Conservation (phyloP, 345 rosid species). For the Cardiospermum halicacabum region DNA sequence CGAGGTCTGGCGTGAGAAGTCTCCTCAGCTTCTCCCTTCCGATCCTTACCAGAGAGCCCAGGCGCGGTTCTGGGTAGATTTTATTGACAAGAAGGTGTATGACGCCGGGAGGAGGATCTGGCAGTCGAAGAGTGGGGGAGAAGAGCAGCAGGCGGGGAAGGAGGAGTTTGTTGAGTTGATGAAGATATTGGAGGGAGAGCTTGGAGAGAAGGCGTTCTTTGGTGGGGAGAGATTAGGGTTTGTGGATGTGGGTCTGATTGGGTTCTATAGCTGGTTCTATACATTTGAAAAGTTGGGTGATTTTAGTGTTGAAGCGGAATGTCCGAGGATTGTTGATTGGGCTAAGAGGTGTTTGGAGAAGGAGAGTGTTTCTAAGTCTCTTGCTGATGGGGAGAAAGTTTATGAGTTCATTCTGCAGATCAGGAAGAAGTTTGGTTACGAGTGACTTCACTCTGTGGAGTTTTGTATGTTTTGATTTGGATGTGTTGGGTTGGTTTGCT, state of each 20-base stretch:
- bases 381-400: slow-evolving; percentile 23
- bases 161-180: slow-evolving; percentile 23
- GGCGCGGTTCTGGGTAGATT: slow-evolving; percentile 32
- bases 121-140: slow-evolving; percentile 17
- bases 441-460: too few relatives aligned
- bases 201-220: slow-evolving; percentile 31
- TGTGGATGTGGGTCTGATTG: slow-evolving; percentile 22
- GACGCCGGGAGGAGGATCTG: slow-evolving; percentile 7
- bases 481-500: too few relatives aligned
- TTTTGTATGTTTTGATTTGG: too few relatives aligned
- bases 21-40: slow-evolving; percentile 24
- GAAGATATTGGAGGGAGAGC: slow-evolving; percentile 24
- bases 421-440: slow-evolving; percentile 23
- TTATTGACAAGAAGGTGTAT: slow-evolving; percentile 29
- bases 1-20: slow-evolving; percentile 11
- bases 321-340: slow-evolving; percentile 36
- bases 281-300: slow-evolving; percentile 25
- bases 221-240: slow-evolving; percentile 28
- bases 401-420: slow-evolving; percentile 6
- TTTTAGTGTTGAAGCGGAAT: slow-evolving; percentile 26
- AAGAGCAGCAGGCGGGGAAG: slow-evolving; percentile 23
- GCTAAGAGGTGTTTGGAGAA: slow-evolving; percentile 34
- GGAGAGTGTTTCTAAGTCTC: slow-evolving; percentile 26
- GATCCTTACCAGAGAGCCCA: slow-evolving; percentile 24
- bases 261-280: slow-evolving; percentile 22